Evolutionary conservation across 1,139 yeast genomes (phyloP).

Genomic region (Candida sp.): DNA sequence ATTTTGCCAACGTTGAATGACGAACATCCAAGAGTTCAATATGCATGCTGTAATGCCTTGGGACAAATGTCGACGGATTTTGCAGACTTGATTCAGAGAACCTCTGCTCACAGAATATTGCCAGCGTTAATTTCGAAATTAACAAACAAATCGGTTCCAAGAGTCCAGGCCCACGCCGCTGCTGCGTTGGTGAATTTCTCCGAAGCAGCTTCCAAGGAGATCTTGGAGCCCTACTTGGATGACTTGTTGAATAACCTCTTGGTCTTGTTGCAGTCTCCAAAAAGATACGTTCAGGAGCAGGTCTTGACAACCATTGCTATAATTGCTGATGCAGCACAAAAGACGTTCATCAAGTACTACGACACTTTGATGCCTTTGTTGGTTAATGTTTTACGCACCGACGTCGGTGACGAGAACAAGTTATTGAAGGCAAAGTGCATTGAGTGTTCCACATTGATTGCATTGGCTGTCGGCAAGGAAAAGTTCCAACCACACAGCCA

Average conservation of each 20-base stretch:
- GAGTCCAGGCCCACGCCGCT: conserved; percentile 98
- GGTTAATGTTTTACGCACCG: conserved; percentile 77
- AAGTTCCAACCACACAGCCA: conserved; percentile 79
- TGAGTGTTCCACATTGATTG: conserved; percentile 94
- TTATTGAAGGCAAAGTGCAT: conserved; percentile 90
- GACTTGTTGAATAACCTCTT: conserved; percentile 74
- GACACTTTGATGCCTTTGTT: conserved; percentile 95
- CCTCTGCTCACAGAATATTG: conserved; percentile 76
- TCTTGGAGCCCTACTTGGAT: conserved; percentile 90
- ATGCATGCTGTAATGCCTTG: conserved; percentile 95
- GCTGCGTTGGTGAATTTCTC: conserved; percentile 97
- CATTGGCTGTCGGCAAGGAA: conserved; percentile 96
- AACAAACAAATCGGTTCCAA: conserved; percentile 70
- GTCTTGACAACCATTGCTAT: conserved; percentile 96
- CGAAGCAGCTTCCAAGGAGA: conserved; percentile 88
- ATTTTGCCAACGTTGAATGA: conserved; percentile 83
- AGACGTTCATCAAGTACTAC: conserved; percentile 86
- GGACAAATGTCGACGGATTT: conserved; percentile 99
- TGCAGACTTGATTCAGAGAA: conserved; percentile 85
- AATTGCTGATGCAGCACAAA: conserved; percentile 98
- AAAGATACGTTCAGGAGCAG: conserved; percentile 95
- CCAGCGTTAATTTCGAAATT: conserved; percentile 90
- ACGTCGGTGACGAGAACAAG: conserved; percentile 80
- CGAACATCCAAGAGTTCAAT: conserved; percentile 92
- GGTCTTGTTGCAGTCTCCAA: conserved; percentile 80